Evolutionary conservation across 495 filamentous ascomycete genomes (phyloP).

Genomic region (Poronia punctata): DNA sequence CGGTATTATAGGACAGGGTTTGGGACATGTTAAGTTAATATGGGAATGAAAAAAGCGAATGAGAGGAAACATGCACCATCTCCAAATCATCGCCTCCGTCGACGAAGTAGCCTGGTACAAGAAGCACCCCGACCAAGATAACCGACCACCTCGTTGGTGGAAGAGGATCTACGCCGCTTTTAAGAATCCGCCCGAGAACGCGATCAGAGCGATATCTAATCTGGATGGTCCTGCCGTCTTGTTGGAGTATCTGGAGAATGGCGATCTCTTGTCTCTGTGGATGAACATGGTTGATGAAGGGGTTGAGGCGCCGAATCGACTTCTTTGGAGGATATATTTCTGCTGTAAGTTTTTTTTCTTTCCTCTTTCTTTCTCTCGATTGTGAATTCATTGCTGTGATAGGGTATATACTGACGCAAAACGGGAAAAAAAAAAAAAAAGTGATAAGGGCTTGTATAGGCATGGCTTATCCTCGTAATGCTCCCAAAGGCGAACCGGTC

Average conservation of each 20-base stretch:
- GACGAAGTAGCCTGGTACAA: background rate
- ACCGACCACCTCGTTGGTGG: background rate
- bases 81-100: background rate
- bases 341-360: background rate
- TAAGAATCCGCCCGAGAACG: background rate
- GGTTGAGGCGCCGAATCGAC: background rate
- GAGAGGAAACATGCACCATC: too few species aligned
- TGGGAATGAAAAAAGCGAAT: too few species aligned
- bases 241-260: slow-evolving; percentile 6
- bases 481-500: background rate
- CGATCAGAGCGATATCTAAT: background rate
- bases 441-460: slow-evolving; percentile 1
- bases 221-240: slow-evolving; percentile 2
- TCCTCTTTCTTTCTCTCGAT: too few species aligned
- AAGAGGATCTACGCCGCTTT: background rate
- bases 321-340: slow-evolving; percentile 4
- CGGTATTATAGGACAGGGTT: too few species aligned
- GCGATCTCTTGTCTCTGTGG: background rate
- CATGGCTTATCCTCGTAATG: background rate
- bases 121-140: background rate
- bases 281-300: background rate
- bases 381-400: too few species aligned
- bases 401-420: too few species aligned
- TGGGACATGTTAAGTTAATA: too few species aligned
- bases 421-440: too few species aligned